Evolutionary conservation across 2,329 filamentous ascomycete genomes (phyloP).

Genomic region (Colletotrichum camelliae): DNA sequence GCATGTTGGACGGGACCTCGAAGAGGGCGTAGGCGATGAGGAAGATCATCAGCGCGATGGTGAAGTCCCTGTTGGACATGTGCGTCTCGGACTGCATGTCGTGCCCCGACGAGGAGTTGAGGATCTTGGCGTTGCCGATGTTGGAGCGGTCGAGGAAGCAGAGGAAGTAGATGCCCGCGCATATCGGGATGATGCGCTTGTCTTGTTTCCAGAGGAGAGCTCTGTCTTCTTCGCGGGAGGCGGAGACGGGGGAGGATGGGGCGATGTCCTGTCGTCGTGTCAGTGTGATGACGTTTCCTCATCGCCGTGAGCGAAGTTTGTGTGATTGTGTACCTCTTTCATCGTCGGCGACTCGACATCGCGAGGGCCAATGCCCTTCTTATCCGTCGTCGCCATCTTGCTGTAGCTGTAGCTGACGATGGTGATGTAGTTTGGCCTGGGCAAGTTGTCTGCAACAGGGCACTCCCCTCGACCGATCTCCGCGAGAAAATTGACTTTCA

Average conservation of each 20-base stretch:
- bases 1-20: conserved; percentile 43
- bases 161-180: conserved; percentile 68
- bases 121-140: conserved; percentile 72
- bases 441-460: background rate
- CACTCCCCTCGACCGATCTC: background rate
- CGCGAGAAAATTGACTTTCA: background rate
- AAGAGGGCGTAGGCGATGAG: conserved; percentile 52
- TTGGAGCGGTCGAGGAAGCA: conserved; percentile 73
- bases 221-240: conserved; percentile 31
- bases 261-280: background rate
- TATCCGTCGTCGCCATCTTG: background rate
- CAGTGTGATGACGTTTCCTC: rapidly evolving
- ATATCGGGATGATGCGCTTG: conserved; percentile 66
- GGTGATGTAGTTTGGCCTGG: background rate
- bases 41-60: conserved; percentile 63
- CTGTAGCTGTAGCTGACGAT: background rate
- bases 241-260: background rate
- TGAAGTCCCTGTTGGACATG: conserved; percentile 68
- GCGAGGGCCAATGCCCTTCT: background rate
- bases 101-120: conserved; percentile 64
- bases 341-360: background rate
- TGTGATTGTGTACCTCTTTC: background rate
- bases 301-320: background rate
- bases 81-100: conserved; percentile 67
- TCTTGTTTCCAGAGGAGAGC: conserved; percentile 64